phyloP scores from a whole-genome alignment of 2,329 filamentous ascomycete genomes.

The Lachnellula arida region DNA sequence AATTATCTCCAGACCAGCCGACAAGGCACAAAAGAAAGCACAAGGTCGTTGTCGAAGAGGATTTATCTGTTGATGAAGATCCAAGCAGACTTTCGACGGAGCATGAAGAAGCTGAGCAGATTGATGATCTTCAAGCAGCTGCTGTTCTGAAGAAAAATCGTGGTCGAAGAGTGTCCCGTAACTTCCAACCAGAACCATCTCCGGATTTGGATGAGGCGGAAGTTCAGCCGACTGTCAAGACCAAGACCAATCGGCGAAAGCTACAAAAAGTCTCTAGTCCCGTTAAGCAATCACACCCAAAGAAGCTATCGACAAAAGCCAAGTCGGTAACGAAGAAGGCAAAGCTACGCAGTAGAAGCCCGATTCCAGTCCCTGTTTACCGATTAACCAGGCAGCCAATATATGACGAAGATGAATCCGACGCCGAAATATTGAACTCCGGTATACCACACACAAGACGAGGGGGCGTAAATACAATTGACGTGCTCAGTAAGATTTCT shows the following conservation, averaged over 20 bases:
- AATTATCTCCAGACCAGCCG: constrained; percentile 29
- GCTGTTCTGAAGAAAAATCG: constrained; percentile 35
- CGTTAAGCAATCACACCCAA: constrained; percentile 22
- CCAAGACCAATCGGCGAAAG: constrained; percentile 16
- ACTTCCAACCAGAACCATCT: constrained; percentile 23
- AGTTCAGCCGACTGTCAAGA: constrained; percentile 7
- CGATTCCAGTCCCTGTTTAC: constrained; percentile 56
- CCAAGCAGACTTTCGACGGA: constrained; percentile 24
- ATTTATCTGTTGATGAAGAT: neutral
- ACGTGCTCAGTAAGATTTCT: constrained; percentile 58
- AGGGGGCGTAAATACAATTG: constrained; percentile 56
- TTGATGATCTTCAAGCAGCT: constrained; percentile 34
- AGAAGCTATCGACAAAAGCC: constrained; percentile 12
- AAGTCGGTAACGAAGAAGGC: constrained; percentile 24
- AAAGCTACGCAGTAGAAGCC: constrained; percentile 36
- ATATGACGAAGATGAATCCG: constrained; percentile 38
- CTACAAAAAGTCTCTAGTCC: constrained; percentile 10
- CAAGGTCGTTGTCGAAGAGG: constrained; percentile 17
- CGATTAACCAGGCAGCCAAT: constrained; percentile 49
- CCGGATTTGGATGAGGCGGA: constrained; percentile 40
- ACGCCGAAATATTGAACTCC: constrained; percentile 42
- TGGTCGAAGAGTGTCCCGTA: constrained; percentile 30
- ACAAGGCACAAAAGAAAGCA: neutral
- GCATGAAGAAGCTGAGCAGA: constrained; percentile 30
- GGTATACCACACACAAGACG: constrained; percentile 50